These are phyloP conservation scores for Puccinia coronata DNA, from an alignment of 1,284 basidiomycete species.

Conservation along the genomic window DNA sequence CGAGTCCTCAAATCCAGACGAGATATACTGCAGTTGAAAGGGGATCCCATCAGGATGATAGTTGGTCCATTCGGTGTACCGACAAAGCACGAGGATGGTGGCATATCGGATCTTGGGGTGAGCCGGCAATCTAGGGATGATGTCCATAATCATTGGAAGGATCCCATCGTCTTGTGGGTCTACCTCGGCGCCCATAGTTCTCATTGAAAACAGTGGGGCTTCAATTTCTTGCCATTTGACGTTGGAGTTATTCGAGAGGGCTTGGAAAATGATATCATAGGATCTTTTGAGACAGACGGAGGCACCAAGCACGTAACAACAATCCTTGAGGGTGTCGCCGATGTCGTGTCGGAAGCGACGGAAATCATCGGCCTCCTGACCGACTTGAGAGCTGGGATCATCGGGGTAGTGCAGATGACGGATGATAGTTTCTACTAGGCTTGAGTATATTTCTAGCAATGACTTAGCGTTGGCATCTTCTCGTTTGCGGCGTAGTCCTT, in stretches of 20 bases:
- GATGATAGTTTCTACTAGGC: conserved; percentile 83
- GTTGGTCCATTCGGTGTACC: conserved; percentile 97
- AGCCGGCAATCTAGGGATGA: conserved; percentile 82
- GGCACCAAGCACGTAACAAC: conserved; percentile 89
- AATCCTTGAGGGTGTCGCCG: conserved; percentile 99
- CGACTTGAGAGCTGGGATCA: conserved; percentile 68
- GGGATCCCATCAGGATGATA: conserved; percentile 83
- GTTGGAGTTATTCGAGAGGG: conserved; percentile 65
- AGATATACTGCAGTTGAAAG: conserved; percentile 85
- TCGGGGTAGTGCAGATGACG: conserved; percentile 87
- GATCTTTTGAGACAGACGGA: conserved; percentile 78
- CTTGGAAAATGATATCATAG: conserved; percentile 75
- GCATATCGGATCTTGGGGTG: conserved; percentile 95
- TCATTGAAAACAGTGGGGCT: conserved; percentile 94
- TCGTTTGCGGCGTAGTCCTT: conserved; percentile 70
- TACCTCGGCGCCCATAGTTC: conserved; percentile 95
- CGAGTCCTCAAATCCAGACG: conserved; percentile 79
- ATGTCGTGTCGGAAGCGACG: conserved; percentile 94
- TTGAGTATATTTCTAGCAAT: conserved; percentile 77
- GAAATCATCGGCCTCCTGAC: conserved; percentile 91
- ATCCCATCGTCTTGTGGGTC: conserved; percentile 79
- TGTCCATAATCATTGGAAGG: conserved; percentile 91
- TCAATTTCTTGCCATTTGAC: conserved; percentile 91
- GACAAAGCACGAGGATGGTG: conserved; percentile 87
- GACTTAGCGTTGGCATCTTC: conserved; percentile 61